Evolutionary conservation across 2,329 filamentous ascomycete genomes (phyloP).

Genomic region (Microcyclosporella mali): DNA sequence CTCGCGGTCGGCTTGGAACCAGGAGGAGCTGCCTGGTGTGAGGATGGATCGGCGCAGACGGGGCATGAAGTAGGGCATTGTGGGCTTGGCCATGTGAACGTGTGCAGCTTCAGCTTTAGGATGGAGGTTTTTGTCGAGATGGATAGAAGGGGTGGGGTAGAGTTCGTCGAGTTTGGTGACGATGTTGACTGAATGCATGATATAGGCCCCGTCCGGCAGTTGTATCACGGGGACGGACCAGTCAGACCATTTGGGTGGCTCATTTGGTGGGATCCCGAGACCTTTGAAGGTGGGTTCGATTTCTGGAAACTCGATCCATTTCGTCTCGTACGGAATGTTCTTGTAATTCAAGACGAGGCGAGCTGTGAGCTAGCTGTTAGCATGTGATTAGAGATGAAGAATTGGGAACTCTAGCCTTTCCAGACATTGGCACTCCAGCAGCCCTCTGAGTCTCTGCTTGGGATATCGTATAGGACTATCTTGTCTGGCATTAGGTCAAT

Average conservation of each 20-base stretch:
- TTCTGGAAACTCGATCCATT: not conserved
- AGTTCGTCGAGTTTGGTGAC: constrained; percentile 15
- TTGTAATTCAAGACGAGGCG: constrained; percentile 36
- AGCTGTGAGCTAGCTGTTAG: not conserved
- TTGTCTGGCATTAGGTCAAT: constrained; percentile 1
- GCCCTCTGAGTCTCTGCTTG: constrained; percentile 29
- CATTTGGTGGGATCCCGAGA: constrained; percentile 14
- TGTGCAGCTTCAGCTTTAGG: constrained; percentile 5
- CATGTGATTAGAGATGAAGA: not conserved
- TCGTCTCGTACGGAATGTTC: constrained; percentile 10
- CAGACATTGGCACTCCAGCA: constrained; percentile 64
- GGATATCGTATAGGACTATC: constrained; percentile 16
- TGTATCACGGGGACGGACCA: constrained; percentile 17
- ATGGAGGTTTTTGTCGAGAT: constrained; percentile 14
- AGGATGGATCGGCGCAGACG: too few relatives aligned
- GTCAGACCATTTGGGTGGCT: constrained; percentile 5
- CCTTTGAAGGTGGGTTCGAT: constrained; percentile 1
- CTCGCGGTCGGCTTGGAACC: constrained; percentile 3
- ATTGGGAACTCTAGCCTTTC: constrained; percentile 43
- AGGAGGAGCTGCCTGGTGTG: not conserved
- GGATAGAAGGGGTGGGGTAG: constrained; percentile 14
- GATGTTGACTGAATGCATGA: constrained; percentile 23
- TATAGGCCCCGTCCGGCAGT: constrained; percentile 10
- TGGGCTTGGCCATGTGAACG: too few relatives aligned
- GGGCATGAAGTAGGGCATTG: too few relatives aligned